These are phyloP conservation scores for Capsicum pubescens DNA, from an alignment of 257 asterid species.

Conservation along the genomic window DNA sequence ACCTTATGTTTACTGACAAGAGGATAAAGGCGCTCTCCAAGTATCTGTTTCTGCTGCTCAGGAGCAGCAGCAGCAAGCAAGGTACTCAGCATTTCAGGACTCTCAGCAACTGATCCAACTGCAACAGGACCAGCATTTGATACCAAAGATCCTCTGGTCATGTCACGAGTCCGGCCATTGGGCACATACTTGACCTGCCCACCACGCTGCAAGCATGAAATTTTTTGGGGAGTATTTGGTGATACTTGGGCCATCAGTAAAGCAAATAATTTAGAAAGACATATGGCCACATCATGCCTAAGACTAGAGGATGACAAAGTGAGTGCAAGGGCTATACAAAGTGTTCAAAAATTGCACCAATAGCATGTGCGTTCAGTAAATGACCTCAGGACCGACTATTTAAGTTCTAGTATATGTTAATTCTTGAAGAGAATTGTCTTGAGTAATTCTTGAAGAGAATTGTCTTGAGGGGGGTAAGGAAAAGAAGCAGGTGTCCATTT, in stretches of 20 bases:
- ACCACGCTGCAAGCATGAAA: slow-evolving; percentile 39
- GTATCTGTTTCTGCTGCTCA: slow-evolving; percentile 73
- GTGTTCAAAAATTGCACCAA: neutral
- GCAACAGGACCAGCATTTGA: slow-evolving; percentile 35
- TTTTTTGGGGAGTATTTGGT: slow-evolving; percentile 11
- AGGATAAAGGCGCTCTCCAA: slow-evolving; percentile 82
- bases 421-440: too few species aligned
- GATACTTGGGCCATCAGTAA: slow-evolving; percentile 2
- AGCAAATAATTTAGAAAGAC: neutral
- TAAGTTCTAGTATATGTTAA: too few species aligned
- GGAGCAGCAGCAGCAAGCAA: slow-evolving; percentile 78
- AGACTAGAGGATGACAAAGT: neutral
- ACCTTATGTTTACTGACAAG: slow-evolving; percentile 80
- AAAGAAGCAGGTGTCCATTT: too few species aligned
- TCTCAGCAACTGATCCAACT: slow-evolving; percentile 52
- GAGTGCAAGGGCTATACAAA: neutral
- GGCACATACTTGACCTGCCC: slow-evolving; percentile 37
- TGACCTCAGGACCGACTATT: too few species aligned
- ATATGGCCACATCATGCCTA: neutral
- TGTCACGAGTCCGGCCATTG: slow-evolving; percentile 38
- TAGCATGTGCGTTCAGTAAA: too few species aligned
- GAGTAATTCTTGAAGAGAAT: too few species aligned
- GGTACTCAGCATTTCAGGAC: slow-evolving; percentile 67
- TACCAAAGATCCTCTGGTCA: slow-evolving; percentile 40
- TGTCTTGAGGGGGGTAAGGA: too few species aligned